Evolutionary conservation across 331 rosid genomes (phyloP).

Genomic region (Spiraea crenata): DNA sequence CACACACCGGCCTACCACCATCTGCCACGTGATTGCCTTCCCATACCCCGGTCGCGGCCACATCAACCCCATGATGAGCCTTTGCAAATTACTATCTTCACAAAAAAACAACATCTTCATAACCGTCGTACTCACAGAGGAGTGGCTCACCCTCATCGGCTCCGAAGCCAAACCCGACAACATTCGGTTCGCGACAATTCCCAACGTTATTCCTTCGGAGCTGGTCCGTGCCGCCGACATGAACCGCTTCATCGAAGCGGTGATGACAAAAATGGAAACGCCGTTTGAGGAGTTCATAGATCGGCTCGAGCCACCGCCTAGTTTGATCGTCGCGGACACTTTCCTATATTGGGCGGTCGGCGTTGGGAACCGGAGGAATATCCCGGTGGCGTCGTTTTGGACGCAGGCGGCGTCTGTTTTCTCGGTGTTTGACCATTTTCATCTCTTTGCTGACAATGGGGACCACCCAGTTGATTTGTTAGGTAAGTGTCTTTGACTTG

Average conservation of each 20-base stretch:
- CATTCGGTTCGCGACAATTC: constrained; percentile 40
- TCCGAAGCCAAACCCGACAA: constrained; percentile 39
- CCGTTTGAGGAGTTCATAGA: constrained; percentile 42
- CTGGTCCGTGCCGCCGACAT: constrained; percentile 39
- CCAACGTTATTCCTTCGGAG: constrained; percentile 63
- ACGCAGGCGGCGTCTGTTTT: constrained; percentile 27
- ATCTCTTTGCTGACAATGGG: constrained; percentile 18
- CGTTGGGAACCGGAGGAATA: constrained; percentile 20
- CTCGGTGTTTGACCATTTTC: constrained; percentile 25
- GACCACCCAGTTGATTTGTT: constrained; percentile 12
- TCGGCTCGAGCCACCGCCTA: constrained; percentile 27
- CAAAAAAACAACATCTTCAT: constrained; percentile 14
- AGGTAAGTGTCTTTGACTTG: constrained; percentile 15
- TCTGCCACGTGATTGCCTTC: constrained; percentile 43
- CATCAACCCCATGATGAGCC: constrained; percentile 43
- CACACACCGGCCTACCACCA: not conserved
- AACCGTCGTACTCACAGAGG: constrained; percentile 51
- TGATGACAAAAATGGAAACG: constrained; percentile 47
- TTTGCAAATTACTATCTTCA: constrained; percentile 37
- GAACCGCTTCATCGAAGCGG: constrained; percentile 27
- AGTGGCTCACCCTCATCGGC: constrained; percentile 47
- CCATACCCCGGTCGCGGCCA: constrained; percentile 56
- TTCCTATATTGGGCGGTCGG: constrained; percentile 11
- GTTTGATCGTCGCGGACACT: constrained; percentile 12
- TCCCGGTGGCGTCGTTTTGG: constrained; percentile 25